phyloP scores from a whole-genome alignment of 2,329 filamentous ascomycete genomes.

The Paraconiothyrium brasiliense region DNA sequence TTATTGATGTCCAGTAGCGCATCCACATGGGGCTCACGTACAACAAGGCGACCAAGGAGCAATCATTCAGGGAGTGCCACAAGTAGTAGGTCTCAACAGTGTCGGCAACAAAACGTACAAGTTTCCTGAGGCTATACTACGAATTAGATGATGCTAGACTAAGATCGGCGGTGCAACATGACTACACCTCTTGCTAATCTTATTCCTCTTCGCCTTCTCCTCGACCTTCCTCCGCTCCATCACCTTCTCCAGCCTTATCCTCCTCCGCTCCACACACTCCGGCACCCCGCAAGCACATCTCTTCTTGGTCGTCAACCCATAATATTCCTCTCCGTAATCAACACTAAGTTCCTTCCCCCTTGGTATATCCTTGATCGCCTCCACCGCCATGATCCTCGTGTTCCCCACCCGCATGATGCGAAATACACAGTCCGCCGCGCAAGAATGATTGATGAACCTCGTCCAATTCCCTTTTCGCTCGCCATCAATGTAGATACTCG shows the following conservation, averaged over 20 bases:
- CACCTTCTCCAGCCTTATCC: background rate
- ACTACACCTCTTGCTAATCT: constrained; percentile 40
- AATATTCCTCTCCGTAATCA: constrained; percentile 25
- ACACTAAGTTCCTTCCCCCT: constrained; percentile 26
- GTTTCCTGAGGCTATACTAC: too few relatives aligned
- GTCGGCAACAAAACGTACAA: too few relatives aligned
- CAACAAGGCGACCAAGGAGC: too few relatives aligned
- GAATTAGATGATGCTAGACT: background rate
- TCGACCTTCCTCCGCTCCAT: constrained; percentile 1
- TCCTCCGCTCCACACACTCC: constrained; percentile 21
- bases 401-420: constrained; percentile 20
- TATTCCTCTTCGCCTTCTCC: background rate
- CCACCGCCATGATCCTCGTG: constrained; percentile 25
- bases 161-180: constrained; percentile 22
- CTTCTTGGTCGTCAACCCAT: constrained; percentile 18
- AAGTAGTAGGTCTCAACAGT: too few relatives aligned
- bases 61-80: too few relatives aligned
- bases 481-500: constrained; percentile 21
- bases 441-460: constrained; percentile 30
- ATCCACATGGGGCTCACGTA: too few relatives aligned
- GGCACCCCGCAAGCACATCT: constrained; percentile 23
- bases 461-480: constrained; percentile 26
- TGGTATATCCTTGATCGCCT: constrained; percentile 16
- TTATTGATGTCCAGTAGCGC: too few relatives aligned
- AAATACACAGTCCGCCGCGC: constrained; percentile 21